Evolutionary conservation across 257 asterid genomes (phyloP).

Genomic region (Jasminum sambac): DNA sequence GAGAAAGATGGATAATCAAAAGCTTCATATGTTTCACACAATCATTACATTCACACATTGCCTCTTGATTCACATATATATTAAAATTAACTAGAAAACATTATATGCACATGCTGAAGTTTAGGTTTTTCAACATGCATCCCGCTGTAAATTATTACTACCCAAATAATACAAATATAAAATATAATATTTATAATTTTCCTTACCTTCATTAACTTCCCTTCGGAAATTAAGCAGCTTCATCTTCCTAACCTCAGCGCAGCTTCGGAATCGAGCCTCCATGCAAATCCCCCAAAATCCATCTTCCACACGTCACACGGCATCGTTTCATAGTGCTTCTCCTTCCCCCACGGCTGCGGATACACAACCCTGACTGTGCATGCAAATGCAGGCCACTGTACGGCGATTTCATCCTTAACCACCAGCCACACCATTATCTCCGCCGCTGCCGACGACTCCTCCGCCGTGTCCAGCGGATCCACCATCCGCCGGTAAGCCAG

Average conservation of each 20-base stretch:
- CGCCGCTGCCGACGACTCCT: slow-evolving; percentile 16
- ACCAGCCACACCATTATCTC: slow-evolving; percentile 37
- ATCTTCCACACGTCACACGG: slow-evolving; percentile 59
- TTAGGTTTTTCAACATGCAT: background rate
- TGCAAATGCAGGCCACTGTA: slow-evolving; percentile 35
- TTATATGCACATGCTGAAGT: no score
- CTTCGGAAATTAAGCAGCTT: background rate
- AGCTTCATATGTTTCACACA: background rate
- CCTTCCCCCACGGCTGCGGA: slow-evolving; percentile 27
- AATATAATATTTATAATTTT: no score
- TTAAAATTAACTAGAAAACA: background rate
- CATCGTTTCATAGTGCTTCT: slow-evolving; percentile 39
- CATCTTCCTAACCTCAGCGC: slow-evolving; percentile 45
- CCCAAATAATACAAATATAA: no score
- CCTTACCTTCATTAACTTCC: background rate
- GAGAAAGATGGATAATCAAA: no score
- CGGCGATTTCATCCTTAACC: slow-evolving; percentile 34
- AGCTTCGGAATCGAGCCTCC: slow-evolving; percentile 51
- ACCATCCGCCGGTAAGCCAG: slow-evolving; percentile 42
- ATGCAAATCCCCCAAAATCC: slow-evolving; percentile 58
- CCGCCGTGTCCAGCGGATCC: slow-evolving; percentile 11
- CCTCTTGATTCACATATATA: background rate
- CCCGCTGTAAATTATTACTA: background rate
- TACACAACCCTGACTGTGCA: slow-evolving; percentile 47
- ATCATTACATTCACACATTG: background rate